Percentiles rank a stretch among this genome's conserved stretches.
Conservation (phyloP, 345 rosid species). For the Dimocarpus longan region DNA sequence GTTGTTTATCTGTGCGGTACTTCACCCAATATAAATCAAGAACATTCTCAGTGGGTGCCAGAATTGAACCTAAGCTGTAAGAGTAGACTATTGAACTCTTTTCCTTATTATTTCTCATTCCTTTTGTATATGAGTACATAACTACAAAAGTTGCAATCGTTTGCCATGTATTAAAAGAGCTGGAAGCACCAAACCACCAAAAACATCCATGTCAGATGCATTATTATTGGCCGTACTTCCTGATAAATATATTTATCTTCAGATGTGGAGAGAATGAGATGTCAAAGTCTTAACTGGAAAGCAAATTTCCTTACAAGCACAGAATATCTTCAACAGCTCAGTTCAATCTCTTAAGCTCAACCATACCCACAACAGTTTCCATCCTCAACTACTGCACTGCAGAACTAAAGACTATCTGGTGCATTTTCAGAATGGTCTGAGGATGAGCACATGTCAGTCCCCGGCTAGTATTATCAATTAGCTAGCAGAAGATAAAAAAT, state of each 20-base stretch:
- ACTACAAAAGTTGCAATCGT: neutral
- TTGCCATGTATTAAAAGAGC: neutral
- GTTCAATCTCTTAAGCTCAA: no score
- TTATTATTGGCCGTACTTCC: neutral
- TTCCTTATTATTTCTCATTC: neutral
- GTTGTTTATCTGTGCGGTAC: neutral
- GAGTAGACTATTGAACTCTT: neutral
- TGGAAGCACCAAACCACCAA: neutral
- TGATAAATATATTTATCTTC: neutral
- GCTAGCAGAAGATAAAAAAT: neutral
- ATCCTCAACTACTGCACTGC: neutral
- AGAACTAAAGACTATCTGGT: neutral
- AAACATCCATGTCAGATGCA: neutral
- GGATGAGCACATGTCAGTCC: neutral
- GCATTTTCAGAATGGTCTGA: neutral
- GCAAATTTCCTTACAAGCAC: neutral
- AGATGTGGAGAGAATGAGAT: neutral
- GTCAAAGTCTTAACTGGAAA: neutral
- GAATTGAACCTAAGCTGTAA: neutral
- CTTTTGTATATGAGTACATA: neutral
- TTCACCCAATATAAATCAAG: neutral
- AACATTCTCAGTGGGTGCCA: neutral
- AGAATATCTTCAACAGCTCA: neutral
- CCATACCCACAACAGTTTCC: neutral
- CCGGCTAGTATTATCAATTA: neutral